Base-by-base conservation (phyloP, 2,329 filamentous ascomycete genomes). In the Colletotrichum euphorbiae region DNA sequence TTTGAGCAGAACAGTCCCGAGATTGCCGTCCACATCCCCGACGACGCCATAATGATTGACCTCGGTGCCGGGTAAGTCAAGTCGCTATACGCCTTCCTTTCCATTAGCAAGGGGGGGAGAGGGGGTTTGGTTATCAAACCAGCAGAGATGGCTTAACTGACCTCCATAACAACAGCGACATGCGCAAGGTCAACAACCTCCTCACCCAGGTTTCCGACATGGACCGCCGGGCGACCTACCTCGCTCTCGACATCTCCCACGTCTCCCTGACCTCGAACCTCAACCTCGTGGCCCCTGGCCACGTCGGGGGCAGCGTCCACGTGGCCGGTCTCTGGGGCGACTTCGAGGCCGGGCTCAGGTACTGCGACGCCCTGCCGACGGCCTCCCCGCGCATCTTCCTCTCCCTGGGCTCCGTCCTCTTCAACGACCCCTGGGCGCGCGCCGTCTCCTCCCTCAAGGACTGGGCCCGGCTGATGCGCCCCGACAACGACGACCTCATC, bases 371-470 rank as follows among this genome's bases (percentile, higher is more conserved):
- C 42, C 56, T 61, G 11, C n/a, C 48, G 21, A 38, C 33, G 3
- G 12, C 42, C 40, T 38, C 24, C 1, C 61, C 61, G n/a, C 66
- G 66, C 56, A 50, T 69, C 12, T 60, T 60, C 33, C 33, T 60
- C 7, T 82, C 80, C 0, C 74, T 82, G 3, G 80, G 80, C 3
- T 82, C 80, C 7, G 80, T 82, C 4, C 74, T 82, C 17, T 82
- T 80, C 72, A 82, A 82, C 56, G 80, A 82, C 70, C 73, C 75
- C 8, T 81, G 78, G 77, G 68, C 72, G 2, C 73, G 74, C 31
- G 80, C 80, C 2, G 63, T 81, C 31, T 62, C 69, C 4, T 75
- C 80, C 46, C 73, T 82, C 28, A 77, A 76, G 67, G 73, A 71
- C 48, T 82, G 80, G 80, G 79, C 75, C 9, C 68, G 71, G n/a